phyloP scores from a whole-genome alignment of 2,329 filamentous ascomycete species.

The Sporothrix schenckii region DNA sequence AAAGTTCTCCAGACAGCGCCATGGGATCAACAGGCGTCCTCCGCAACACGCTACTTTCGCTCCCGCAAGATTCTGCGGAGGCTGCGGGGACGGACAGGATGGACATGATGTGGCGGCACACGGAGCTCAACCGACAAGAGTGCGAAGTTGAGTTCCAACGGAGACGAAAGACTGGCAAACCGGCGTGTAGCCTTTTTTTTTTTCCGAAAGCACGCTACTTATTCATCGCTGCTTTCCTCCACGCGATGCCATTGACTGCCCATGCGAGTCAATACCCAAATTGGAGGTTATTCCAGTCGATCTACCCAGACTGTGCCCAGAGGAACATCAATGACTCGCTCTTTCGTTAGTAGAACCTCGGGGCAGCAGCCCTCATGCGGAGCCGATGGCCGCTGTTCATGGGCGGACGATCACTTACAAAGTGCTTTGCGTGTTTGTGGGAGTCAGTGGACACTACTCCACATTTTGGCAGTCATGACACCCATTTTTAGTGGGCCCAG shows the following conservation, averaged over 20 bases:
- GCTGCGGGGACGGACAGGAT: not conserved
- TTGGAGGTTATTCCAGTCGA: not conserved
- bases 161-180: not conserved
- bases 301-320: not conserved
- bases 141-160: too few relatives aligned
- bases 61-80: conserved; percentile 2
- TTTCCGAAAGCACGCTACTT: not conserved
- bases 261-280: too few relatives aligned
- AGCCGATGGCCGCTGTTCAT: not conserved
- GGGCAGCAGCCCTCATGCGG: not conserved
- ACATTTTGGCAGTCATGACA: conserved; percentile 5
- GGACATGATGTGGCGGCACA: too few relatives aligned
- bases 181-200: not conserved
- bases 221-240: conserved; percentile 13
- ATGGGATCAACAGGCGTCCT: conserved; percentile 12
- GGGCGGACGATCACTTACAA: conserved; percentile 1
- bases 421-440: not conserved
- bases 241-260: not conserved
- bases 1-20: not conserved
- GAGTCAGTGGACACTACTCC: not conserved
- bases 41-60: conserved; percentile 19
- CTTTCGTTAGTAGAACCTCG: not conserved
- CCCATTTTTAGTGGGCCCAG: not conserved
- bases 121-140: not conserved
- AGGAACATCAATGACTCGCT: not conserved